phyloP scores from a whole-genome alignment of 805 yeast species.

The Lachancea meyersii region DNA sequence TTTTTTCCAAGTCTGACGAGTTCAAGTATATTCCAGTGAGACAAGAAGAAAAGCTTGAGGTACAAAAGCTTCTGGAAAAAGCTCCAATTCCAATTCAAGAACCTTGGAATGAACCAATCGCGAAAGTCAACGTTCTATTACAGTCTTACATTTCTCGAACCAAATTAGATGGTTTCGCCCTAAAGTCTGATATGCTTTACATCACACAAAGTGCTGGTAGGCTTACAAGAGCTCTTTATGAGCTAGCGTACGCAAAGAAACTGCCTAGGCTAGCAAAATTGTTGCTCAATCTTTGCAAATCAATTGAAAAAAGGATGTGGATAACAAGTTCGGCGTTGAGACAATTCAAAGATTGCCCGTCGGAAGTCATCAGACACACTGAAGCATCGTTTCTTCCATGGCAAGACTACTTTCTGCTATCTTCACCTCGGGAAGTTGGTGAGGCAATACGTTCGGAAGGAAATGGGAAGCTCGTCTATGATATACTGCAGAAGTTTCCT shows the following conservation, averaged over 20 bases:
- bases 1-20: conserved; percentile 79
- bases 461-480: conserved; percentile 53
- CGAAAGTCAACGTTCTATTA: conserved; percentile 72
- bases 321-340: conserved; percentile 75
- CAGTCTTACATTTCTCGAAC: conserved; percentile 84
- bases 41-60: conserved; percentile 75
- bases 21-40: conserved; percentile 79
- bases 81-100: conserved; percentile 88
- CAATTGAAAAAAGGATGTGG: conserved; percentile 84
- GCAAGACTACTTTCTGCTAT: conserved; percentile 60
- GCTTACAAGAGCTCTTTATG: conserved; percentile 76
- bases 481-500: conserved; percentile 69
- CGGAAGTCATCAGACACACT: conserved; percentile 60
- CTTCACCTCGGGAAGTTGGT: conserved; percentile 68
- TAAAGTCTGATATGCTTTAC: conserved; percentile 89
- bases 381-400: conserved; percentile 83
- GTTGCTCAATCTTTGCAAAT: conserved; percentile 62
- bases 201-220: conserved; percentile 92
- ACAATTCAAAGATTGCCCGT: conserved; percentile 70
- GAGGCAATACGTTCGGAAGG: conserved; percentile 71
- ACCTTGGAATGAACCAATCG: conserved; percentile 56
- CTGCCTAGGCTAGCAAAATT: conserved; percentile 63
- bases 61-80: conserved; percentile 57
- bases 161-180: conserved; percentile 77
- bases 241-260: conserved; percentile 59